Conservation (phyloP, 306 rosid genomes). For the Casuarina glauca region DNA sequence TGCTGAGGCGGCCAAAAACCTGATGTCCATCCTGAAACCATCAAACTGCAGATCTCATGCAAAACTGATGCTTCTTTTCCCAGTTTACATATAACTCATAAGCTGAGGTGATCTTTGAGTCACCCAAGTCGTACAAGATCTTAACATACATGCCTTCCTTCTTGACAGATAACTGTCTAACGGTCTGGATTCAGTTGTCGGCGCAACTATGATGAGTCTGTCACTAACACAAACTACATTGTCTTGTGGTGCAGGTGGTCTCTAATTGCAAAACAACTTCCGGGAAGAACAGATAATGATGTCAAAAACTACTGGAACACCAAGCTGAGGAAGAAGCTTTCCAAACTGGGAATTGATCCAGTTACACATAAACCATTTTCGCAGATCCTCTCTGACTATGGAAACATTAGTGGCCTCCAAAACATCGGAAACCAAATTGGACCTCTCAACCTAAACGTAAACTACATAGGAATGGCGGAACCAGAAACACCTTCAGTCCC, state of each 20-base stretch:
- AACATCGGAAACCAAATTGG: slow-evolving; percentile 27
- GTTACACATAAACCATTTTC: slow-evolving; percentile 84
- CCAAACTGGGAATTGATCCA: slow-evolving; percentile 88
- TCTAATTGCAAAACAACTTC: slow-evolving; percentile 67
- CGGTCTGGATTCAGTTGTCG: neutral
- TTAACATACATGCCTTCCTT: slow-evolving; percentile 5
- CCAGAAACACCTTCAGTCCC: slow-evolving; percentile 31
- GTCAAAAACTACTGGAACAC: slow-evolving; percentile 98
- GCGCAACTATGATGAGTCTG: neutral
- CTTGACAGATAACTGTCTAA: neutral
- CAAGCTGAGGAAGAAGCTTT: slow-evolving; percentile 83
- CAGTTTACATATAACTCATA: neutral
- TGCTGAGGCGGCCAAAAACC: neutral
- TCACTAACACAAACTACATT: neutral
- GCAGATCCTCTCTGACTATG: slow-evolving; percentile 74
- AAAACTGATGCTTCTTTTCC: neutral
- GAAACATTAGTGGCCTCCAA: slow-evolving; percentile 56
- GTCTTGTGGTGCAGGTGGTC: slow-evolving; percentile 70
- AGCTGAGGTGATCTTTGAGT: neutral
- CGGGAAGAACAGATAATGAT: slow-evolving; percentile 96
- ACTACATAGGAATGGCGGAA: slow-evolving; percentile 20
- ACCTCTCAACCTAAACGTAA: slow-evolving; percentile 29
- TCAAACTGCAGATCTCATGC: neutral
- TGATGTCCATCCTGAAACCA: neutral
- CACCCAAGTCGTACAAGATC: slow-evolving; percentile 10